Conservation (phyloP, 2,329 filamentous ascomycete genomes). For the Cytospora leucostoma region DNA sequence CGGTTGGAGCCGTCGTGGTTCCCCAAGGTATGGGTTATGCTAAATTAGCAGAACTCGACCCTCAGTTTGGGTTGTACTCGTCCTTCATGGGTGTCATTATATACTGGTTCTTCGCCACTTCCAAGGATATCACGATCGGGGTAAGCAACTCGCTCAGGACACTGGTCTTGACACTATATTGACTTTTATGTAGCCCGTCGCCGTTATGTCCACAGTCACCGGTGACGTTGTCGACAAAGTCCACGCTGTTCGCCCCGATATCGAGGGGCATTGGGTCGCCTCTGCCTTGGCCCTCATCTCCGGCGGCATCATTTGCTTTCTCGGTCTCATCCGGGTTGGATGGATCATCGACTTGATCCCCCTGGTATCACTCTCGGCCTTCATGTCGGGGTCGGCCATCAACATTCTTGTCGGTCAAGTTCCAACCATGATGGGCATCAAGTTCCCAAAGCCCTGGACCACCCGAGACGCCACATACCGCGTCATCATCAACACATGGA, state of each 20-base stretch:
- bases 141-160: constrained; percentile 50
- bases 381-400: constrained; percentile 95
- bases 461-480: constrained; percentile 77
- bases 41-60: constrained; percentile 73
- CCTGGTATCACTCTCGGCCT: constrained; percentile 84
- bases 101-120: constrained; percentile 98
- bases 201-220: constrained; percentile 89
- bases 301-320: constrained; percentile 73
- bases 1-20: constrained; percentile 72
- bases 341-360: constrained; percentile 95
- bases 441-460: constrained; percentile 56
- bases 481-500: constrained; percentile 81
- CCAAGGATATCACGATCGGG: constrained; percentile 97
- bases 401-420: constrained; percentile 86
- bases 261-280: constrained; percentile 69
- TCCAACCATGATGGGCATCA: constrained; percentile 77
- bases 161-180: constrained; percentile 29
- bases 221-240: constrained; percentile 77
- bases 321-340: constrained; percentile 78
- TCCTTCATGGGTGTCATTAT: constrained; percentile 94
- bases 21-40: constrained; percentile 98
- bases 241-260: constrained; percentile 54
- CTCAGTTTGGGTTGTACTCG: constrained; percentile 86
- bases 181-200: constrained; percentile 67
- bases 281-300: constrained; percentile 76